Percentiles rank a stretch among this genome's conserved stretches.
Evolutionary conservation across 257 asterid genomes (phyloP).

Genomic region (Petunia secreta): DNA sequence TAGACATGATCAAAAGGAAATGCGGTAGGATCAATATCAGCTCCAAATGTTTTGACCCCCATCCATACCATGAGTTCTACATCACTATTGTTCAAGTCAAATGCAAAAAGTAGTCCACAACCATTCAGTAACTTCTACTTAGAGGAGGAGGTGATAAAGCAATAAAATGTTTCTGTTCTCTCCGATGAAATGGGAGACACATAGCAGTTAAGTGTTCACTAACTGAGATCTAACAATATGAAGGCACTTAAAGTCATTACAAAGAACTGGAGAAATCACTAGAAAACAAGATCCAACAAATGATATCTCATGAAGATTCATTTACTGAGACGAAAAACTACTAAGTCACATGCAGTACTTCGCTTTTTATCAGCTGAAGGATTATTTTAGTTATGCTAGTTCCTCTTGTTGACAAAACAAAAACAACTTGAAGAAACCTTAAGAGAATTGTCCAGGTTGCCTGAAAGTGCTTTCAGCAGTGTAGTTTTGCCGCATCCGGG

Average conservation of each 20-base stretch:
- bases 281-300: neutral
- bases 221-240: conserved; percentile 1
- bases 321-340: neutral
- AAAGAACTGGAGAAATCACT: conserved; percentile 6
- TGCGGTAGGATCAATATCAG: conserved; percentile 20
- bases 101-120: neutral
- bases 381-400: neutral
- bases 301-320: neutral
- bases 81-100: conserved; percentile 16
- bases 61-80: neutral
- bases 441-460: conserved; percentile 59
- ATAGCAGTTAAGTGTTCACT: neutral
- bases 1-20: conserved; percentile 12
- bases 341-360: neutral
- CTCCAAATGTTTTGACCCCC: neutral
- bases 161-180: neutral
- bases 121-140: neutral
- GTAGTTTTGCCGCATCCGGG: conserved; percentile 83
- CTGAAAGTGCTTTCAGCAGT: conserved; percentile 70
- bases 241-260: neutral
- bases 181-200: neutral
- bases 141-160: neutral
- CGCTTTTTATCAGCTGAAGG: neutral
- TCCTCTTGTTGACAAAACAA: neutral
- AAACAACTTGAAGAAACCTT: conserved; percentile 42